Conservation (phyloP, 1,284 basidiomycete species). For the Sanghuangporus baumii region DNA sequence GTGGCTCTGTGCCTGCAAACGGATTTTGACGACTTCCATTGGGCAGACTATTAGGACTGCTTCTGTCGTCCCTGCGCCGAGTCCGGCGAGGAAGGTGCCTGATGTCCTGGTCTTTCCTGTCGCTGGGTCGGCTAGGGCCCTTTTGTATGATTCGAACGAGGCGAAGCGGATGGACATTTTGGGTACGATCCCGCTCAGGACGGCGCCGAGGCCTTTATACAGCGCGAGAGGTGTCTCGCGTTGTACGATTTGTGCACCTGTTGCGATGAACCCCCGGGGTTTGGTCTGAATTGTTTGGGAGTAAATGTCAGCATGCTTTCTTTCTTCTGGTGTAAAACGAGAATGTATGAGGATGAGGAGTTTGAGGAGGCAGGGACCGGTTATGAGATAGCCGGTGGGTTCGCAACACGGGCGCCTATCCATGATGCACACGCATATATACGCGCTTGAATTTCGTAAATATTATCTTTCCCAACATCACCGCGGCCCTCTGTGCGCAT, state of each 20-base stretch:
- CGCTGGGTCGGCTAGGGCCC: constrained; percentile 65
- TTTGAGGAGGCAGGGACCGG: background rate
- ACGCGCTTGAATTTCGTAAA: background rate
- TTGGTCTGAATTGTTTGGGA: constrained; percentile 59
- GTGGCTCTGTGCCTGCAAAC: constrained; percentile 96
- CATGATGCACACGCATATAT: background rate
- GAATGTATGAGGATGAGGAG: background rate
- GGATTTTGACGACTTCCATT: constrained; percentile 99
- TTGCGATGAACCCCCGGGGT: constrained; percentile 90
- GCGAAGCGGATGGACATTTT: constrained; percentile 99
- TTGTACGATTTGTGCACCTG: constrained; percentile 83
- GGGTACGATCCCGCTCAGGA: constrained; percentile 94
- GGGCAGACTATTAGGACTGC: constrained; percentile 94
- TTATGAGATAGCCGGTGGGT: background rate
- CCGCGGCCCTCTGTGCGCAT: background rate
- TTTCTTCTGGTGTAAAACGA: background rate
- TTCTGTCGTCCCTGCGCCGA: constrained; percentile 92
- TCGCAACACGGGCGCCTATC: too few species aligned
- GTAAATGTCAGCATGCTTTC: too few species aligned
- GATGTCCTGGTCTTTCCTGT: constrained; percentile 64
- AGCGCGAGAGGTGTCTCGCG: constrained; percentile 93
- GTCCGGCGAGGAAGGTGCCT: constrained; percentile 79
- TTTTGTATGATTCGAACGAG: constrained; percentile 95
- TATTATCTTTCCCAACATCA: background rate
- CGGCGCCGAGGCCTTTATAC: constrained; percentile 99